phyloP scores from a whole-genome alignment of 108 stramenopile genomes.

The Skeletonema tropicum region DNA sequence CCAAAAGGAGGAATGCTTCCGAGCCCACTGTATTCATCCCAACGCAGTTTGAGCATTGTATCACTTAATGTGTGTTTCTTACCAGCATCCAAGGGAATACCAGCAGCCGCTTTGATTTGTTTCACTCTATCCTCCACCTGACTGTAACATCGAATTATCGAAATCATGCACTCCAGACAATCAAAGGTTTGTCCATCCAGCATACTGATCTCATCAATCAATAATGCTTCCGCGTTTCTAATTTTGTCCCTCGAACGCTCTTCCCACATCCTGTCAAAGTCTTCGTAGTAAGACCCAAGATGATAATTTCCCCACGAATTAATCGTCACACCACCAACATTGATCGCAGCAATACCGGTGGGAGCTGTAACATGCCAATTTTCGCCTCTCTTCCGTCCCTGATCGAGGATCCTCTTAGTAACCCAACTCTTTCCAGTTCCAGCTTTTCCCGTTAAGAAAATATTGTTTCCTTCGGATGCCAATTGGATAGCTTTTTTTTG shows the following conservation, averaged over 20 bases:
- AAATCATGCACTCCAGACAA: constrained; percentile 65
- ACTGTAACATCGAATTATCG: constrained; percentile 48
- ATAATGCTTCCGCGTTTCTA: constrained; percentile 22
- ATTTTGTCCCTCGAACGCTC: constrained; percentile 17
- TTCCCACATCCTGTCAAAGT: constrained; percentile 38
- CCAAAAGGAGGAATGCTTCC: constrained; percentile 64
- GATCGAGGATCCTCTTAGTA: constrained; percentile 22
- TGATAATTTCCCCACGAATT: constrained; percentile 55
- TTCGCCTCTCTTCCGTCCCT: constrained; percentile 6
- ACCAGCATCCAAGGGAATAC: no score
- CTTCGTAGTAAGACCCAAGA: constrained; percentile 25
- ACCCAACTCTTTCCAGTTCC: constrained; percentile 57
- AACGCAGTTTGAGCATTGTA: constrained; percentile 33
- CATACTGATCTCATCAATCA: constrained; percentile 72
- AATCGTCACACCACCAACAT: constrained; percentile 55
- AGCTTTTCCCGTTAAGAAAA: constrained; percentile 53
- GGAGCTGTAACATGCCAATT: constrained; percentile 60
- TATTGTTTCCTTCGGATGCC: constrained; percentile 21
- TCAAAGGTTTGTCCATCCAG: constrained; percentile 65
- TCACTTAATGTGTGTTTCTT: constrained; percentile 16
- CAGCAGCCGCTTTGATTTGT: constrained; percentile 9
- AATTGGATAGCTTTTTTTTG: constrained; percentile 36
- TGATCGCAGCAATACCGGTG: constrained; percentile 63
- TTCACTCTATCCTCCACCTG: no score
- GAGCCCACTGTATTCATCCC: constrained; percentile 34